Evolutionary conservation across 2,329 filamentous ascomycete species (phyloP), one percentile per base, ranked within the genome.

Genomic region (Ilyonectria mors-panacis): DNA sequence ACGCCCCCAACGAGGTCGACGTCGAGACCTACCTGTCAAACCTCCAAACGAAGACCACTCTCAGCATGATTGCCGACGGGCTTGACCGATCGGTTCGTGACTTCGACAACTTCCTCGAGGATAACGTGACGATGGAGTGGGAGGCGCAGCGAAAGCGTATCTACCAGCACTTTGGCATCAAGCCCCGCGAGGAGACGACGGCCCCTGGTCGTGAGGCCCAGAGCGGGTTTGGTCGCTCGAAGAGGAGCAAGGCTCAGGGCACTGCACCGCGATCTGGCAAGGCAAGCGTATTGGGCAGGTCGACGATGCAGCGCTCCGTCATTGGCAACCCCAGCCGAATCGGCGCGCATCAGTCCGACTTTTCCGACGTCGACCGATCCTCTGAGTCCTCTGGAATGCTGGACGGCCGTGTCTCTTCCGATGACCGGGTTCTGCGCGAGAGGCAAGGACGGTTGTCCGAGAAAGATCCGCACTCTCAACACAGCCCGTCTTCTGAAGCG

Each of bases 71-170:
- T 74, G 89, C 93, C 37, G 94, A 98, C 78, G 94, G 94, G n/a
- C 85, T 98, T 68, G 92, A 95, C 76, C 91, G 95, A 76, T 96
- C 95, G 4, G 92, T 95, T 67, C 90, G 91, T 63, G 96, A 98
- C 77, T 98, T 99, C 78, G 95, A 99, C 79, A 88, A 89, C 67
- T 98, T 97, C 79, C 86, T 99, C 63, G 95, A 98, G 79, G 95
- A 98, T 75, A 97, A 97, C 77, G 91, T 98, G 56, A 94, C 94
- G 33, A 92, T 97, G 85, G 94, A 98, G 79, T 98, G 96, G 95
- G 95, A 98, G 74, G 92, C 93, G 17, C 95, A 98, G 83, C 92
- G 95, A 69, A 94, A 93, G 80, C 91, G 91, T 72, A 97, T 99
- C 70, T 98, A 98, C 81, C 91, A 97, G 76, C 96, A 99, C 81